Base-by-base conservation (phyloP, 495 filamentous ascomycete species). In the Talaromyces nanjingensis region DNA sequence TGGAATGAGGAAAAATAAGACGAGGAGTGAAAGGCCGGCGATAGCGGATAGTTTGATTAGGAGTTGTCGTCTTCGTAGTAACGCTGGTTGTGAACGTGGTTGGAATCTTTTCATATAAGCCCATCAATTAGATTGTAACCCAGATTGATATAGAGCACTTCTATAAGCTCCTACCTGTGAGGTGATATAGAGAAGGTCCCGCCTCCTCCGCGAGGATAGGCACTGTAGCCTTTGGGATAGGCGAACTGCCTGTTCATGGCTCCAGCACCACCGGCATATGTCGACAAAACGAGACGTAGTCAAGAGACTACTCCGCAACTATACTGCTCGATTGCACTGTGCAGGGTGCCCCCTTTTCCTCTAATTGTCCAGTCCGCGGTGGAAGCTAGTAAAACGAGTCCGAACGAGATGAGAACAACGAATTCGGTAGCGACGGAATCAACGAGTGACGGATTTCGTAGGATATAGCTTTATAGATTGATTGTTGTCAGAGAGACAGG, bases 161-260 rank as follows among this genome's bases (percentile, higher is more conserved):
- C n/a, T 27, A 54, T 37, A 29, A 39, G 8, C 42, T 49, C 39
- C 66, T 84, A 97, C 92, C 90, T 88, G 72, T 96, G 91, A 67
- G 92, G 91, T 66, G 92, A 91, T 70, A 97, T 91, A 64, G 90
- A 91, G 72, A 96, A 94, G 54, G 87, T 89, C 64, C 79, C 73
- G 65, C 71, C 75, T 58, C 81, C 78, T 45, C 78, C 79, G 58
- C 79, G 79, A 60, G 84, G 80, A 74, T 89, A 89, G 71, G 88
- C 85, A 65, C 77, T 73, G 64, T 91, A 85, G 72, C 91, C 91
- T 79, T 93, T 96, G 31, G 85, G 83, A 74, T 88, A 89, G 76
- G 88, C 87, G 80, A 85, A 74, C 68, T 84, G 81, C 74, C 82
- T 80, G 65, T 84, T 84, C 83, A 86, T 86, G 27, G 63, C 70